phyloP scores from a whole-genome alignment of 108 stramenopile species.

The Nannochloropsis oceanica region DNA sequence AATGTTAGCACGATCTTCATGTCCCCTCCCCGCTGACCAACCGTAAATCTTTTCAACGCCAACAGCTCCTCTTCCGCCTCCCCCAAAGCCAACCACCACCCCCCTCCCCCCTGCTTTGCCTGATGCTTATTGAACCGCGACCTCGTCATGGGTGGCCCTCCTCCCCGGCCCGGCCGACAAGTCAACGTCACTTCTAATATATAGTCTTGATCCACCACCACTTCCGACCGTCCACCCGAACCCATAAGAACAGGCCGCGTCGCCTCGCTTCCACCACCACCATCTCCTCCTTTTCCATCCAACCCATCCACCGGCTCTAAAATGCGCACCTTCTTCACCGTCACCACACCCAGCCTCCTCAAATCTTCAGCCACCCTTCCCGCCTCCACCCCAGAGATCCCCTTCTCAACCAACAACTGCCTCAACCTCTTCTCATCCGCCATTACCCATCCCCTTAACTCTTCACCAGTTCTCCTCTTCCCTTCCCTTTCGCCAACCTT shows the following conservation, averaged over 20 bases:
- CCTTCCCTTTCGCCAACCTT: background rate
- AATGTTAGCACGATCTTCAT: background rate
- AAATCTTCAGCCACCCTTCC: background rate
- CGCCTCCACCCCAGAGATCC: background rate
- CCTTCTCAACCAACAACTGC: background rate
- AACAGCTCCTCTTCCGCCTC: conserved; percentile 27
- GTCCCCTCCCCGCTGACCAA: background rate
- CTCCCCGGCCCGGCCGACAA: background rate
- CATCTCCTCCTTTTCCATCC: background rate
- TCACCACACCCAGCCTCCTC: background rate
- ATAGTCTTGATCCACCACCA: background rate
- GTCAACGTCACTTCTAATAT: background rate
- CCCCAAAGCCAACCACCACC: conserved; percentile 31
- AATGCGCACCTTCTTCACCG: background rate
- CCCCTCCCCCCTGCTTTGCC: conserved; percentile 10
- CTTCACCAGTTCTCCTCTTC: background rate
- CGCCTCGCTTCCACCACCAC: background rate
- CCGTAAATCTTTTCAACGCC: conserved; percentile 22
- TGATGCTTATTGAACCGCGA: conserved; percentile 1
- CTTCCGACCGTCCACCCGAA: background rate
- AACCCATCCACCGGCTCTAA: background rate
- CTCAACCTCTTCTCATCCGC: background rate
- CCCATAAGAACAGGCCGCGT: background rate
- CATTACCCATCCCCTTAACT: background rate
- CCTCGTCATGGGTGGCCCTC: background rate